Base-by-base conservation (phyloP, 2,329 filamentous ascomycete species). In the Fusarium acutatum region DNA sequence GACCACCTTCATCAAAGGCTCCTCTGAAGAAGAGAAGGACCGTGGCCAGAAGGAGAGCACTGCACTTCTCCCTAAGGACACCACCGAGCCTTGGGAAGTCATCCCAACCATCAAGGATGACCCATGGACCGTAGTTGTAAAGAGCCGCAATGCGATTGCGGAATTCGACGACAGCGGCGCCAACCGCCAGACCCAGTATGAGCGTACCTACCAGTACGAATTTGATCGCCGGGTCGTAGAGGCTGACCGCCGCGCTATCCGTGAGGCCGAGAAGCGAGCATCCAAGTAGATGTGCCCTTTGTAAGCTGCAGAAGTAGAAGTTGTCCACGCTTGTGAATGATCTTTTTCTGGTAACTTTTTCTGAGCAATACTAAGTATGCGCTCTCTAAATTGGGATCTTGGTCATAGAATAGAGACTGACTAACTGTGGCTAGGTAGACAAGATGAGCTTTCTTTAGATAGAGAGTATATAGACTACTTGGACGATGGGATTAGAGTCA, bases 131-230 rank as follows among this genome's bases (percentile, higher is more conserved):
- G 49, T 52, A 0, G n/a, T 52, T 2, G 47, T 50, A 1, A 20
- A 50, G 30, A 5, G 3, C 2, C 47, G 3, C n/a, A 24, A 6
- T 9, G 30, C 2, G 1, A 4, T 50, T 0, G 2, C 8, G 3
- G n/a, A 34, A 17, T 52, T 35, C 2, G 3, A 35, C 1, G 49
- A 35, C 18, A 11, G 32, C 13, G 13, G 3, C 0, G 2, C 0
- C 9, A 6, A 52, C 18, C 32, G 49, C 0, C 32, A 52, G 2
- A 22, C 13, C 0, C 49, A 2, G 0, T 26, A 22, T 2, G 49
- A 52, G 3, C 49, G 49, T 0, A 35, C 32, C 0, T 35, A 52
- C 2, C 32, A 52, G 18, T 22, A 52, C 0, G 49, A 52, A 1
- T 26, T 52, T 2, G 49, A 35, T 0, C 32, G 49, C 0, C n/a